These are phyloP conservation scores for Solanum peruvianum DNA, from an alignment of 257 asterid genomes.

Conservation along the genomic window DNA sequence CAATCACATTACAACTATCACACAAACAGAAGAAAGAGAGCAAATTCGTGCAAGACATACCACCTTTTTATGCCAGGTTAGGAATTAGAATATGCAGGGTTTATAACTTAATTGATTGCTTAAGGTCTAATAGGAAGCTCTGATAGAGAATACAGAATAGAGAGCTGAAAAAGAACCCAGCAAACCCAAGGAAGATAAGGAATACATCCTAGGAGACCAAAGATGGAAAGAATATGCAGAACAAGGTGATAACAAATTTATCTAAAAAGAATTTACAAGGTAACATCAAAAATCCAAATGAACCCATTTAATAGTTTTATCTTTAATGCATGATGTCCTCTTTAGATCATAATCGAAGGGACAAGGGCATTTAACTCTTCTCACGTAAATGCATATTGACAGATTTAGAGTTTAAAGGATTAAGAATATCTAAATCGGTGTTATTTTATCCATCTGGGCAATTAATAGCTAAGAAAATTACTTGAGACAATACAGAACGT, in stretches of 20 bases:
- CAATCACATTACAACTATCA: not conserved
- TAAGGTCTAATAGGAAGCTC: not conserved
- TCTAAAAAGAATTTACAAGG: not conserved
- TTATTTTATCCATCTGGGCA: not conserved
- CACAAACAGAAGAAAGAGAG: not conserved
- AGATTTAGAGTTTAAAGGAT: not conserved
- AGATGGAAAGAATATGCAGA: not conserved
- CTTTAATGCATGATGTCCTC: not conserved
- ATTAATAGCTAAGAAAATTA: conserved; percentile 7
- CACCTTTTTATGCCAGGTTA: not conserved
- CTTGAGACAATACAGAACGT: conserved; percentile 40
- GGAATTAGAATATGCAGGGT: not conserved
- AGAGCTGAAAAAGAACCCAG: not conserved
- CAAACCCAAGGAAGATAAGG: not conserved
- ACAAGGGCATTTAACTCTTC: not conserved
- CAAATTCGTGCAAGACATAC: not conserved
- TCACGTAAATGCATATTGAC: not conserved
- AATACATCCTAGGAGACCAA: too few species aligned
- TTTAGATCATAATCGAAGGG: not conserved
- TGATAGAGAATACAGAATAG: not conserved
- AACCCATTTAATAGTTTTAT: not conserved
- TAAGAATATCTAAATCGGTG: not conserved
- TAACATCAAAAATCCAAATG: not conserved
- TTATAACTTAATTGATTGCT: not conserved
- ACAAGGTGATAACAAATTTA: not conserved